Percentiles rank a stretch among this genome's conserved stretches.
phyloP scores from a whole-genome alignment of 176 grass and related monocot species.

The Bothriochloa decipiens region DNA sequence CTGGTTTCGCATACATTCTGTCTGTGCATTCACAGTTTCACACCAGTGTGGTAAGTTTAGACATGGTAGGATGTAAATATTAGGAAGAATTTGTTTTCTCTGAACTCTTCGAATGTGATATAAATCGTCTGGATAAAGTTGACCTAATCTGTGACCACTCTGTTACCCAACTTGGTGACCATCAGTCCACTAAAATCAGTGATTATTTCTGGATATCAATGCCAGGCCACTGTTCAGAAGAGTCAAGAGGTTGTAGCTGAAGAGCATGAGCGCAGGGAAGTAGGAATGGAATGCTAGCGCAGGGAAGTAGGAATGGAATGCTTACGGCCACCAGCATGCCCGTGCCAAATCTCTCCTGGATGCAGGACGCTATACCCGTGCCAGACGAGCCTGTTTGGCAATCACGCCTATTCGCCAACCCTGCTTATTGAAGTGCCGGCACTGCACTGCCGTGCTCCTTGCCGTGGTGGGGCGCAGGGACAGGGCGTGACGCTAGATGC shows the following conservation, averaged over 20 bases:
- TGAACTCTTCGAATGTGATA: background rate
- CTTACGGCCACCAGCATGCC: background rate
- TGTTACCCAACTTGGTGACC: no score
- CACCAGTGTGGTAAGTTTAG: background rate
- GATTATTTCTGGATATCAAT: background rate
- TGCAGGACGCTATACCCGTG: background rate
- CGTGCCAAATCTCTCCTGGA: background rate
- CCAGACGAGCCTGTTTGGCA: no score
- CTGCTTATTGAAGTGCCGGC: background rate
- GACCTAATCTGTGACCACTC: background rate
- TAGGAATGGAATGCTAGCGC: no score
- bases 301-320: background rate
- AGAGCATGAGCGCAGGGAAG: no score
- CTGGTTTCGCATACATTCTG: background rate
- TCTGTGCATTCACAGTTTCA: background rate
- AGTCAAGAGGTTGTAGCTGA: background rate
- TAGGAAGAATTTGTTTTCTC: slow-evolving; percentile 10
- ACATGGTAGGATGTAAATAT: slow-evolving; percentile 41
- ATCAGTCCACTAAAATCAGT: background rate
- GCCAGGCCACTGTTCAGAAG: background rate
- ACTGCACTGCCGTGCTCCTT: background rate
- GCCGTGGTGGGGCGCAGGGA: background rate
- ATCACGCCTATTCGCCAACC: background rate
- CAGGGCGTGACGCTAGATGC: background rate
- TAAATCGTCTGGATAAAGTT: background rate